These are phyloP conservation scores for Corchorus olitorius DNA, from an alignment of 345 rosid genomes.

Conservation along the genomic window DNA sequence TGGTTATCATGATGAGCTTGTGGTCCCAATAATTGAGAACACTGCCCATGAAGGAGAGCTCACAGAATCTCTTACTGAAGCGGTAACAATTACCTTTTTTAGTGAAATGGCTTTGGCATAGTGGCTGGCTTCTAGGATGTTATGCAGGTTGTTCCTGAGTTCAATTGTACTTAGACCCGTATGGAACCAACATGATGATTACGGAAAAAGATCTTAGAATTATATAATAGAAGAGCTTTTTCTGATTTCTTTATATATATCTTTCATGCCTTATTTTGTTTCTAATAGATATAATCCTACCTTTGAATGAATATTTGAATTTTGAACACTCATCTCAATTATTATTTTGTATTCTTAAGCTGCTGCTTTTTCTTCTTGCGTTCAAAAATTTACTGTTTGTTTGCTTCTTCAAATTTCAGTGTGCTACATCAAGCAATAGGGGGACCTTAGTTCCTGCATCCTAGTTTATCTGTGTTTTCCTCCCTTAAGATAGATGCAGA, in stretches of 20 bases:
- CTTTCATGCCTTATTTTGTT: no score
- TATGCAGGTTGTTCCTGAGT: not conserved
- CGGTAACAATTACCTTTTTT: constrained; percentile 24
- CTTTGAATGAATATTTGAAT: not conserved
- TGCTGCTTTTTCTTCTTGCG: not conserved
- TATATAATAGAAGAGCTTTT: not conserved
- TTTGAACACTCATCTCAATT: not conserved
- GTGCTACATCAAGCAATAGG: not conserved
- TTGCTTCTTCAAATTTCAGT: not conserved
- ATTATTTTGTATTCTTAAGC: not conserved
- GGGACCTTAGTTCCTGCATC: not conserved
- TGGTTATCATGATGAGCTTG: constrained; percentile 50
- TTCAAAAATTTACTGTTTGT: not conserved
- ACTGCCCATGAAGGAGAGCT: constrained; percentile 45
- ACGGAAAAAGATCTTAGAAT: not conserved
- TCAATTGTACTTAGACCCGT: not conserved
- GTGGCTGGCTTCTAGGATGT: not conserved
- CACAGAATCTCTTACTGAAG: constrained; percentile 39
- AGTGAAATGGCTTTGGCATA: not conserved
- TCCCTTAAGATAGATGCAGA: no score
- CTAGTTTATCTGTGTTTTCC: no score
- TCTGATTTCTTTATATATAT: not conserved
- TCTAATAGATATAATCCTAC: not conserved
- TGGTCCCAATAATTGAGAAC: constrained; percentile 52
- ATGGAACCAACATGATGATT: not conserved